phyloP scores from a whole-genome alignment of 768 basidiomycete species.

The Tremella fuciformis region DNA sequence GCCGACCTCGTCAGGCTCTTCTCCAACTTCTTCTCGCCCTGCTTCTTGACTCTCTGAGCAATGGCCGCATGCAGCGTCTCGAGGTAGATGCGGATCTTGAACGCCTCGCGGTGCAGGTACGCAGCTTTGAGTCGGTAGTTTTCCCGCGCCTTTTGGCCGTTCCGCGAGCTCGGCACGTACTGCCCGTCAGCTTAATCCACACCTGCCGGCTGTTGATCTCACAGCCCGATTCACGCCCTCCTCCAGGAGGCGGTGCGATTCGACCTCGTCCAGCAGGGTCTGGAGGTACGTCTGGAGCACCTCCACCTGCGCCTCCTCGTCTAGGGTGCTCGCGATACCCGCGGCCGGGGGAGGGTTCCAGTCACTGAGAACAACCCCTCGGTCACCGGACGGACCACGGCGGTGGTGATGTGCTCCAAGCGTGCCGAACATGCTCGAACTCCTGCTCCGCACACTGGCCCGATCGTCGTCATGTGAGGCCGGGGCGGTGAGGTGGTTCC shows the following conservation, averaged over 20 bases:
- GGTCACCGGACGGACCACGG: slow-evolving; percentile 40
- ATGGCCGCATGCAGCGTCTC: slow-evolving; percentile 82
- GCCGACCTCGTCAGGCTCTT: slow-evolving; percentile 37
- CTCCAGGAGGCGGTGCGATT: slow-evolving; percentile 76
- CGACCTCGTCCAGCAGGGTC: slow-evolving; percentile 71
- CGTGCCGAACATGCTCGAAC: slow-evolving; percentile 18
- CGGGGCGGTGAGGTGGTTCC: slow-evolving; percentile 66
- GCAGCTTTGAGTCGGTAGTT: slow-evolving; percentile 95
- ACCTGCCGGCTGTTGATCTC: too few species aligned
- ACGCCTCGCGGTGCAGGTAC: slow-evolving; percentile 83
- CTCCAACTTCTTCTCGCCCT: slow-evolving; percentile 81
- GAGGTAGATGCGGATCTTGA: slow-evolving; percentile 93
- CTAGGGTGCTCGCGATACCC: slow-evolving; percentile 74
- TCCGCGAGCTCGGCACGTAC: slow-evolving; percentile 76
- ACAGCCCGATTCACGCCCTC: slow-evolving; percentile 80
- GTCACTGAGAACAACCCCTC: slow-evolving; percentile 79
- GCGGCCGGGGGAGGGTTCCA: slow-evolving; percentile 92
- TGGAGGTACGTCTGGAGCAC: slow-evolving; percentile 77
- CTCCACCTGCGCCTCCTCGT: slow-evolving; percentile 90
- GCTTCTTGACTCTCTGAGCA: slow-evolving; percentile 76
- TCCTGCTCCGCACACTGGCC: slow-evolving; percentile 65
- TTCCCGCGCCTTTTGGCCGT: slow-evolving; percentile 68
- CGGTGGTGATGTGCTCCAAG: slow-evolving; percentile 1
- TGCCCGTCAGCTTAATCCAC: slow-evolving; percentile 46
- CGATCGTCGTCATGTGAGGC: slow-evolving; percentile 55